A percentile compares a stretch with the other conserved stretches of the same genome.
Evolutionary conservation across 768 basidiomycete species (phyloP).

Genomic region (Xerocomus brunneocitrinus): DNA sequence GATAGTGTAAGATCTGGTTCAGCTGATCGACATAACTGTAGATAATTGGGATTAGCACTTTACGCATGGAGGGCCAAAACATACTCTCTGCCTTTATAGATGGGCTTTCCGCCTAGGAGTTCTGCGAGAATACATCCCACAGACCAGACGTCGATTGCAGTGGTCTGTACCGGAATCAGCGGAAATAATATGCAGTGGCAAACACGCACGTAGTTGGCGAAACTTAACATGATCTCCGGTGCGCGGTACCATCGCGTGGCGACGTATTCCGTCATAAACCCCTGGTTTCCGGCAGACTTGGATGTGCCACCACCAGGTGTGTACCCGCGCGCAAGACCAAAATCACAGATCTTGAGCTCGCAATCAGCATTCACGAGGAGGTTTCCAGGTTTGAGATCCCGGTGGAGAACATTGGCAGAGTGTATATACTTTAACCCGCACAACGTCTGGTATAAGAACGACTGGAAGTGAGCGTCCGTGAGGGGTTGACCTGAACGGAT

Average conservation of each 20-base stretch:
- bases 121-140: constrained; percentile 95
- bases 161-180: constrained; percentile 49
- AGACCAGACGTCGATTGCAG: constrained; percentile 94
- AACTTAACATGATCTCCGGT: constrained; percentile 98
- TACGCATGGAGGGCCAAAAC: constrained; percentile 25
- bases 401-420: constrained; percentile 95
- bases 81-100: constrained; percentile 96
- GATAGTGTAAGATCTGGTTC: constrained; percentile 95
- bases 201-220: constrained; percentile 80
- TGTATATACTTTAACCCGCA: constrained; percentile 99
- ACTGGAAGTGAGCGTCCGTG: constrained; percentile 90
- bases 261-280: constrained; percentile 99
- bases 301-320: constrained; percentile 77
- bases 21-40: constrained; percentile 94
- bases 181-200: neutral
- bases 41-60: constrained; percentile 1
- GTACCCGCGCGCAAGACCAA: constrained; percentile 93
- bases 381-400: constrained; percentile 94
- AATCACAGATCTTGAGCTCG: constrained; percentile 98
- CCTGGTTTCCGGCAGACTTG: constrained; percentile 73
- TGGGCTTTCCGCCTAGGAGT: constrained; percentile 87
- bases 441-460: constrained; percentile 96
- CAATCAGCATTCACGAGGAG: constrained; percentile 97
- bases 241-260: constrained; percentile 99
- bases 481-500: constrained; percentile 84